Percentiles rank a stretch among this genome's conserved stretches.
These are phyloP conservation scores for Phlyctochytrium planicorne DNA, from an alignment of 192 early-diverging fungal genomes.

Conservation along the genomic window DNA sequence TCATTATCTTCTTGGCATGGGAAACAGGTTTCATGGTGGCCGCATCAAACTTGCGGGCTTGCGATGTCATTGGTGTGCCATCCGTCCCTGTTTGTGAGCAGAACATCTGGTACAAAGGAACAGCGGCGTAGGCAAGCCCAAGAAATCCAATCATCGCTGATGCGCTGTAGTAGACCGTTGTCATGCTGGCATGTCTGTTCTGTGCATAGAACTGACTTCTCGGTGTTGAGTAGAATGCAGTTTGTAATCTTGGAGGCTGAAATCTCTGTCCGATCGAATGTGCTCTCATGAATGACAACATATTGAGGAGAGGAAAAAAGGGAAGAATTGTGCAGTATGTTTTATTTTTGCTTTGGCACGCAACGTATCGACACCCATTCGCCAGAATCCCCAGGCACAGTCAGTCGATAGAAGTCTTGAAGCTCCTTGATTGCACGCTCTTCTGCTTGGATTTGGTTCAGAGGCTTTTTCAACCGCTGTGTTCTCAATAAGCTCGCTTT, in stretches of 20 bases:
- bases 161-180: slow-evolving; percentile 70
- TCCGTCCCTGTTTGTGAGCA: slow-evolving; percentile 91
- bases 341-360: too few species aligned
- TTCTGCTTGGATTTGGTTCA: not conserved
- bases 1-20: slow-evolving; percentile 58
- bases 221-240: too few species aligned
- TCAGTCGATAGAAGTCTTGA: not conserved
- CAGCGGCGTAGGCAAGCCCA: slow-evolving; percentile 88
- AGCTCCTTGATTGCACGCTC: not conserved
- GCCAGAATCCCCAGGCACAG: too few species aligned
- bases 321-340: too few species aligned
- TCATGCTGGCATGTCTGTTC: slow-evolving; percentile 12
- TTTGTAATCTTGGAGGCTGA: too few species aligned
- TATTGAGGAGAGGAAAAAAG: too few species aligned
- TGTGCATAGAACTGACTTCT: not conserved
- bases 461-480: not conserved
- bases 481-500: too few species aligned
- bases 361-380: too few species aligned
- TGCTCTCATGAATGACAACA: too few species aligned
- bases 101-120: slow-evolving; percentile 92
- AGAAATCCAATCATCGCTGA: slow-evolving; percentile 81
- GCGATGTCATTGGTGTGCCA: slow-evolving; percentile 78
- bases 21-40: slow-evolving; percentile 64
- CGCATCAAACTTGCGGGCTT: slow-evolving; percentile 59
- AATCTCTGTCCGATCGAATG: too few species aligned